Percentiles rank a stretch among this genome's conserved stretches.
phyloP scores from a whole-genome alignment of 2,329 filamentous ascomycete species.

The Aspergillus spinulosporus region DNA sequence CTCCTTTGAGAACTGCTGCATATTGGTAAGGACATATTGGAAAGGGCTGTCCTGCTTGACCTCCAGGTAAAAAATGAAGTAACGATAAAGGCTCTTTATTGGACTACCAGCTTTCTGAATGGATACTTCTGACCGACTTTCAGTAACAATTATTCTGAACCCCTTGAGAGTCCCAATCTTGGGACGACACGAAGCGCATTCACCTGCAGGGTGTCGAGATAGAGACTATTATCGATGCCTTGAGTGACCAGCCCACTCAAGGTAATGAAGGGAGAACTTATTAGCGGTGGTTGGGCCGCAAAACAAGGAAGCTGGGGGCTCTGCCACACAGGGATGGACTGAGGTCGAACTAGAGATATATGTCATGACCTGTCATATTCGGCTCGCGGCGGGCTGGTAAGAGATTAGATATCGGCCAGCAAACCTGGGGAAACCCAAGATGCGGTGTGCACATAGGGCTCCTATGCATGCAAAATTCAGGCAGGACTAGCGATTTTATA shows the following conservation, averaged over 20 bases:
- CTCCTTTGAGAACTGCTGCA: too few relatives aligned
- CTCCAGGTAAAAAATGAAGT: too few relatives aligned
- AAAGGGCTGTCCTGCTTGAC: too few relatives aligned
- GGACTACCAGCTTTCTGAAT: too few relatives aligned
- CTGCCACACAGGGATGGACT: not conserved
- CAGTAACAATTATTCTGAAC: not conserved
- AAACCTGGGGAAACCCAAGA: conserved; percentile 5
- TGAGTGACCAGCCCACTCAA: not conserved
- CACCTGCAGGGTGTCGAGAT: not conserved
- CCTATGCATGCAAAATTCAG: not conserved
- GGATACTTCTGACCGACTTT: too few relatives aligned
- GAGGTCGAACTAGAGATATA: conserved; percentile 2
- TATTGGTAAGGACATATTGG: too few relatives aligned
- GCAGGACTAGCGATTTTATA: conserved; percentile 1
- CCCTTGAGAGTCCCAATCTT: not conserved
- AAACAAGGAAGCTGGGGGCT: conserved; percentile 1
- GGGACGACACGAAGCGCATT: not conserved
- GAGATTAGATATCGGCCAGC: conserved; percentile 14
- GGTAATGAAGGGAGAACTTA: not conserved
- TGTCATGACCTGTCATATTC: conserved; percentile 12
- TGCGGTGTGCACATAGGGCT: conserved; percentile 17
- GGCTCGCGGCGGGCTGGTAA: not conserved
- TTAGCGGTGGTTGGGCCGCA: conserved; percentile 23
- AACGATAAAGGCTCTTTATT: too few relatives aligned
- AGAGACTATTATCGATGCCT: not conserved